phyloP scores from a whole-genome alignment of 2,329 filamentous ascomycete species.

The Fonsecaea pedrosoi region DNA sequence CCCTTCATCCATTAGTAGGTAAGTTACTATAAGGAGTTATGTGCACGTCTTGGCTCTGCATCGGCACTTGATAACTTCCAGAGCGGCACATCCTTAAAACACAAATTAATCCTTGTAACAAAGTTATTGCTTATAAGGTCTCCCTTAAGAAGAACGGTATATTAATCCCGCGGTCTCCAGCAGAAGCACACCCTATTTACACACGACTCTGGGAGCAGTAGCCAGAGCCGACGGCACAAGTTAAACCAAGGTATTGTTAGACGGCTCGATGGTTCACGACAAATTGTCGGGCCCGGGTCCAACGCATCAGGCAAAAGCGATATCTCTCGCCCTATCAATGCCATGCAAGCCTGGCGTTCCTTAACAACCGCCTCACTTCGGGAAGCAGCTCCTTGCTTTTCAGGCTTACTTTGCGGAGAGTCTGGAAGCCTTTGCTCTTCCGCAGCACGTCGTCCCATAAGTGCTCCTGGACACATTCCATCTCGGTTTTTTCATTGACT shows the following conservation, averaged over 20 bases:
- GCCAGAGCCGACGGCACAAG: conserved; percentile 23
- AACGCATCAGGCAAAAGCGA: not conserved
- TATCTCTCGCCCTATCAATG: conserved; percentile 20
- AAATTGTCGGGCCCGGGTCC: not conserved
- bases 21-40: not conserved
- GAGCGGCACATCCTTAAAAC: not conserved
- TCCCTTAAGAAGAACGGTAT: conserved; percentile 4
- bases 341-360: conserved; percentile 33
- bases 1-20: not conserved
- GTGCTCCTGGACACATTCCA: conserved; percentile 41
- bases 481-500: conserved; percentile 37
- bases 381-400: conserved; percentile 36
- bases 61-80: not conserved
- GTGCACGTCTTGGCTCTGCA: not conserved
- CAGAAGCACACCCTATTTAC: not conserved
- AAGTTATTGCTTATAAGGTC: not conserved
- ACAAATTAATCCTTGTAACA: not conserved
- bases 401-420: conserved; percentile 32
- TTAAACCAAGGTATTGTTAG: not conserved
- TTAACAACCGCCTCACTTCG: conserved; percentile 35
- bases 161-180: conserved; percentile 7
- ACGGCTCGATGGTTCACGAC: not conserved
- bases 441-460: conserved; percentile 40
- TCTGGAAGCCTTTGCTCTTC: conserved; percentile 31
- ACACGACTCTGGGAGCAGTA: conserved; percentile 34